These are phyloP conservation scores for Lodderomyces orthopsilosis DNA, from an alignment of 1,139 yeast genomes.

Conservation along the genomic window DNA sequence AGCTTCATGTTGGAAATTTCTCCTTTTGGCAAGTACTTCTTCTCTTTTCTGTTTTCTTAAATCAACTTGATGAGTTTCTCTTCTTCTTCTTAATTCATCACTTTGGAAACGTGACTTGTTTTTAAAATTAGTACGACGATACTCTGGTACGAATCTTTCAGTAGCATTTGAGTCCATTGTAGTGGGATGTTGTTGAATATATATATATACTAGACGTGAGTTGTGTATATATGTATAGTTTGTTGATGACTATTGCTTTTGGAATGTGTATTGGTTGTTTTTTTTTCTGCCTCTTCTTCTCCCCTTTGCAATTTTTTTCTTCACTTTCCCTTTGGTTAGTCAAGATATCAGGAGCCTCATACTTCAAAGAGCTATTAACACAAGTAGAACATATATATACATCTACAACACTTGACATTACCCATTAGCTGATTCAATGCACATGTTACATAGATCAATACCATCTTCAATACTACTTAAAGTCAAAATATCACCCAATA, in stretches of 20 bases:
- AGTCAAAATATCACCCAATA: not conserved
- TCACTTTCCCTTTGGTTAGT: too few relatives aligned
- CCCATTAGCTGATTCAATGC: not conserved
- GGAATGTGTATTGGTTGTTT: constrained; percentile 1
- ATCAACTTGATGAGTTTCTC: constrained; percentile 97
- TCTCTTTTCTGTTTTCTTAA: constrained; percentile 95
- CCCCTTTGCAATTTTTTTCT: not conserved
- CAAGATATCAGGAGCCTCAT: too few relatives aligned
- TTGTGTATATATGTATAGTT: too few relatives aligned
- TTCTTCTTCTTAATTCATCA: constrained; percentile 95
- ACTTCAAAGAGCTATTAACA: not conserved
- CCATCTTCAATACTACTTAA: not conserved
- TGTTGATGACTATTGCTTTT: too few relatives aligned
- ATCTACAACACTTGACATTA: too few relatives aligned
- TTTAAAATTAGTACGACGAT: constrained; percentile 94
- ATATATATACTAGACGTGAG: not conserved
- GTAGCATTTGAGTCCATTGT: constrained; percentile 77
- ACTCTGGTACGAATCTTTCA: constrained; percentile 89
- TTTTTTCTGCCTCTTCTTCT: constrained; percentile 7
- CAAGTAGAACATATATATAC: too few relatives aligned
- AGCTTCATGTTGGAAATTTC: constrained; percentile 57
- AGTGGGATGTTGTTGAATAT: not conserved
- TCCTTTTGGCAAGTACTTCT: constrained; percentile 88
- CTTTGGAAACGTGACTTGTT: constrained; percentile 92
- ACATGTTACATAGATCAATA: not conserved